phyloP scores from a whole-genome alignment of 2,329 filamentous ascomycete genomes.

The Chrysoporthe austroafricana region DNA sequence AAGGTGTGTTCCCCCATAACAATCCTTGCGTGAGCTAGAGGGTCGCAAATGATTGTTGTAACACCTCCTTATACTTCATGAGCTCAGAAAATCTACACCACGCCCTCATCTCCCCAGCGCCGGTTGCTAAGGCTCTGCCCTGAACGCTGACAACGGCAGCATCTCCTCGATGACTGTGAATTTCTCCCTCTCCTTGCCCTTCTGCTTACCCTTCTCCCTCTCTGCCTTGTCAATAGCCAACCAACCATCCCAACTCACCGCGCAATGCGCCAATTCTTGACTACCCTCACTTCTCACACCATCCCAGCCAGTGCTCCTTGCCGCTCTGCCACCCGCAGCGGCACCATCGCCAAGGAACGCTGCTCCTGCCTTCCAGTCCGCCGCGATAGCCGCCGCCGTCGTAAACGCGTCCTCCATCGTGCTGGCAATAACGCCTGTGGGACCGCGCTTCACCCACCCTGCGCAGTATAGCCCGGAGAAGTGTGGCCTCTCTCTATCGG shows the following conservation, averaged over 20 bases:
- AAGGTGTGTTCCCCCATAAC: conserved; percentile 21
- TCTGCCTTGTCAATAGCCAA: conserved; percentile 79
- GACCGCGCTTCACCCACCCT: conserved; percentile 94
- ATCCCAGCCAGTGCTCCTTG: conserved; percentile 69
- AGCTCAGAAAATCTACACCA: neutral
- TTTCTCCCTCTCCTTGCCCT: conserved; percentile 80
- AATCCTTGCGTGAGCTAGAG: neutral
- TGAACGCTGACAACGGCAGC: conserved; percentile 41
- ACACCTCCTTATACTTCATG: too few species aligned
- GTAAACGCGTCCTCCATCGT: conserved; percentile 95
- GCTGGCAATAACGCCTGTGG: conserved; percentile 92
- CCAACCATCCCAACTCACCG: conserved; percentile 85
- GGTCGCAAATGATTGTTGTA: too few species aligned
- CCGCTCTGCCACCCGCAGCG: conserved; percentile 4
- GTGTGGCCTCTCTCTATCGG: neutral
- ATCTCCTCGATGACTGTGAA: conserved; percentile 62
- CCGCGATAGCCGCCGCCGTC: conserved; percentile 79
- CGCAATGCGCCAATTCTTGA: conserved; percentile 27
- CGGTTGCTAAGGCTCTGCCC: neutral
- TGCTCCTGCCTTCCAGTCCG: conserved; percentile 67
- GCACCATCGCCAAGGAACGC: conserved; percentile 43
- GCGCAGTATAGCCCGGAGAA: conserved; percentile 84
- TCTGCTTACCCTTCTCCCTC: conserved; percentile 62
- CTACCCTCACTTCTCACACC: conserved; percentile 67
- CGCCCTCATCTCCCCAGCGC: too few species aligned